Evolutionary conservation across 495 filamentous ascomycete genomes (phyloP).

Genomic region (Penicillium antarcticum): DNA sequence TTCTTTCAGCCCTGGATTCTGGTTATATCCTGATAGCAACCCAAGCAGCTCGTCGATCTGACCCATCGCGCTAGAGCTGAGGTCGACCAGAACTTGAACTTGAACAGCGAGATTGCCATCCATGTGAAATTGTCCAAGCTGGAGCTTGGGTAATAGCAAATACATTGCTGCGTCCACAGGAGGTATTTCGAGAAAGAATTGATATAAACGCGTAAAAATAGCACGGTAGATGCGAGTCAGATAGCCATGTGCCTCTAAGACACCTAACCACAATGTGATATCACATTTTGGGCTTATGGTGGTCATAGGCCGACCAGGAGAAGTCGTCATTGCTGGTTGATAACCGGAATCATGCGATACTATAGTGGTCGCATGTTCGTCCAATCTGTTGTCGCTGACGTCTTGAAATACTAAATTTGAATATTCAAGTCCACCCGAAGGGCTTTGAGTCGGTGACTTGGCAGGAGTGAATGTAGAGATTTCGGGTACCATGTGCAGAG

Average conservation of each 20-base stretch:
- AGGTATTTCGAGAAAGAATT: constrained; percentile 14
- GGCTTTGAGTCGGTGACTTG: background rate
- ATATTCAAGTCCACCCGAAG: background rate
- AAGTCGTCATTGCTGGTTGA: background rate
- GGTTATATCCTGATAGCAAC: background rate
- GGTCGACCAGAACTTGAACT: constrained; percentile 13
- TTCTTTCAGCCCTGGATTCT: background rate
- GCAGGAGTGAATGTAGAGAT: background rate
- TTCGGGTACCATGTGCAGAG: background rate
- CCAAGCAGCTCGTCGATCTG: constrained; percentile 14
- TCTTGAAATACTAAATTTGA: background rate
- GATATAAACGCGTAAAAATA: constrained; percentile 19
- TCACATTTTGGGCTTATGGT: background rate
- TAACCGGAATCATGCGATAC: constrained; percentile 14
- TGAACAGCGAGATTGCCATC: constrained; percentile 10
- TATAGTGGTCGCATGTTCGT: constrained; percentile 1
- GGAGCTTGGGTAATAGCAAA: constrained; percentile 10
- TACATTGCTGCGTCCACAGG: constrained; percentile 10
- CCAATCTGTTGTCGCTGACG: background rate
- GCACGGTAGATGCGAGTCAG: constrained; percentile 15
- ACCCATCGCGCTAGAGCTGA: constrained; percentile 11
- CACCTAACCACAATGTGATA: constrained; percentile 7
- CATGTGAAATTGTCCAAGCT: constrained; percentile 12
- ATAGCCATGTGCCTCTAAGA: constrained; percentile 16
- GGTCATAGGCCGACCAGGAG: background rate